Base-by-base conservation (phyloP, 345 rosid species). In the Clausena lansium region DNA sequence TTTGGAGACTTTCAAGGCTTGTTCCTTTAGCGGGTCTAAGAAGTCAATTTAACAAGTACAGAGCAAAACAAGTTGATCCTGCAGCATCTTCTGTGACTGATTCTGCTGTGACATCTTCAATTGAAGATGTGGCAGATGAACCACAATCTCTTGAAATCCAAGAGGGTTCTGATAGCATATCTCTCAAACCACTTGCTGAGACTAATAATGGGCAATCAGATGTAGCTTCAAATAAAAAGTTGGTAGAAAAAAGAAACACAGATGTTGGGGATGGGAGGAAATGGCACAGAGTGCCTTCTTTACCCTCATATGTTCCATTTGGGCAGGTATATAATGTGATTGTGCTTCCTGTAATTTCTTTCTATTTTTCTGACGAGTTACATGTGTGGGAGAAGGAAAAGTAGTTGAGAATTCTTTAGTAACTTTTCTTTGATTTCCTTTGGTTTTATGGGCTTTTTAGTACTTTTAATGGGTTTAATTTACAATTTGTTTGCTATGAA, bases 251-350 rank as follows among this genome's bases (percentile, higher is more conserved):
- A 64, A 80, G 54, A 52, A 77, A 80, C 78, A 73, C 67, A 30
- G 80, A 76, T 75, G 79, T 54, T 67, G 88, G 84, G 57, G 88
- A 83, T 71, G 82, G 82, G 58, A 90, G 90, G 71, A 85, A 79
- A 77, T 94, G 98, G 97, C 82, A 72, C 35, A 83, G 86, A 74
- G 94, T 92, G 78, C 97, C 99, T 59, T 89, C 86, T 85, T 84
- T 95, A 79, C 99, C 98, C 63, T 92, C 97, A 67, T 95, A 95
- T 84, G 92, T 95, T 32, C 99, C 99, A 58, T 95, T 95, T 88
- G 99, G 99, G 63, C 84, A 93, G 98, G 98, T 93, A 82, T 17
- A 62, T 69, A n/a, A 35, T 68, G 38, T 71, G 80, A 39, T 61
- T 52, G 68, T 33, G 15, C 76, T 65, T 79, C 35, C 32, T 75